phyloP scores from a whole-genome alignment of 441 rosid genomes.

The Euphorbia corollata region DNA sequence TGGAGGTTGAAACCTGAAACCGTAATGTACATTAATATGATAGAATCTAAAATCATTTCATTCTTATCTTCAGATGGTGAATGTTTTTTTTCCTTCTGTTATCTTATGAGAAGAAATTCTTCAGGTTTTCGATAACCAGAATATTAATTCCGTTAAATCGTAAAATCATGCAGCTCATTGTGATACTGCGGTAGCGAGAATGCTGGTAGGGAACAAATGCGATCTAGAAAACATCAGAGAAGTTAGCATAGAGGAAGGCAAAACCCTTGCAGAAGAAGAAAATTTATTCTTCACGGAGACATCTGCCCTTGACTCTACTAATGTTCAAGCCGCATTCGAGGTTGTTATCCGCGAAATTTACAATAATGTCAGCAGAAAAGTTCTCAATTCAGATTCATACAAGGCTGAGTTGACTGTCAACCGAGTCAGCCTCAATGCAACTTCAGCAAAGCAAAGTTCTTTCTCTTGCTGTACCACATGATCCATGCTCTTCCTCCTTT shows the following conservation, averaged over 20 bases:
- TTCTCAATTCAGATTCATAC: constrained; percentile 74
- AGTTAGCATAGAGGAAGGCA: constrained; percentile 64
- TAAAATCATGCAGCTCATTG: constrained; percentile 55
- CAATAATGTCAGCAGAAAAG: constrained; percentile 61
- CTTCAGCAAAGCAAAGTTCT: constrained; percentile 28
- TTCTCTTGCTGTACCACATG: constrained; percentile 56
- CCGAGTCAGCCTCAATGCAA: constrained; percentile 48
- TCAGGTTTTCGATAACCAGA: too few species aligned
- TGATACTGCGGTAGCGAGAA: constrained; percentile 58
- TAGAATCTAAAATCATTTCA: too few species aligned
- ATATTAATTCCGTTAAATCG: too few species aligned
- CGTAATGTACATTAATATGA: too few species aligned
- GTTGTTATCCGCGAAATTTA: constrained; percentile 73
- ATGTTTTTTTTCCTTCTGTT: too few species aligned
- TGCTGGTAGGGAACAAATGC: constrained; percentile 29
- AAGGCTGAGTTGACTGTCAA: constrained; percentile 67
- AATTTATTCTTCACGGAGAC: constrained; percentile 91
- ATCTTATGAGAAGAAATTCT: too few species aligned
- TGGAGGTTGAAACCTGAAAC: too few species aligned
- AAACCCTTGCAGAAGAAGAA: constrained; percentile 68
- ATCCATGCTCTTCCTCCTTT: constrained; percentile 16
- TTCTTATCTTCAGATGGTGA: too few species aligned
- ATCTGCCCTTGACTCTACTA: constrained; percentile 73
- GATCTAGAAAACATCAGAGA: constrained; percentile 76
- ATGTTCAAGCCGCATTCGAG: constrained; percentile 83